Conservation (phyloP, 2,329 filamentous ascomycete species). For the Amauroascus verrucosus region DNA sequence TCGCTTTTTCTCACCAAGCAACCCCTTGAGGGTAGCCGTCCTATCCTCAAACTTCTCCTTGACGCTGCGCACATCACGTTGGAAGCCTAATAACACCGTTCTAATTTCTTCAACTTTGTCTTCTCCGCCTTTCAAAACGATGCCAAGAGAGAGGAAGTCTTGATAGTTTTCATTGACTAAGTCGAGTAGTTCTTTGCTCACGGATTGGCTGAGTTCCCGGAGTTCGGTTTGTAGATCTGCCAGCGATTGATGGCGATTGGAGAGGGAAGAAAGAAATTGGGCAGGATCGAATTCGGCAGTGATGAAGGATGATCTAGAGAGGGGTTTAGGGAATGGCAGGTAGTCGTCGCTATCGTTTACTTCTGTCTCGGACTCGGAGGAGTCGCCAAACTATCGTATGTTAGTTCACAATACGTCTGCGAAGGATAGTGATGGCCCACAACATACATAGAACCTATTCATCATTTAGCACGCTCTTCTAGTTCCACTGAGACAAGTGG, state of each 20-base stretch:
- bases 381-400: conserved; percentile 32
- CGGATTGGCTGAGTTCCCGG: conserved; percentile 64
- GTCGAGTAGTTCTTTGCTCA: conserved; percentile 80
- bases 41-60: conserved; percentile 54
- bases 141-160: conserved; percentile 75
- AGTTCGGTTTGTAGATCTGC: conserved; percentile 85
- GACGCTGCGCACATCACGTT: conserved; percentile 68
- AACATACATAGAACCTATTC: conserved; percentile 16
- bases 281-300: conserved; percentile 66
- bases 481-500: neutral
- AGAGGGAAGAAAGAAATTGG: conserved; percentile 69
- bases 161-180: conserved; percentile 93
- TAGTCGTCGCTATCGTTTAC: conserved; percentile 49
- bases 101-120: conserved; percentile 84
- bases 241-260: conserved; percentile 85
- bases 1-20: conserved; percentile 57
- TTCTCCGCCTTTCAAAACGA: conserved; percentile 73
- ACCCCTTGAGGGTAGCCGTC: conserved; percentile 50
- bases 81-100: conserved; percentile 76
- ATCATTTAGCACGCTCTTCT: conserved; percentile 6
- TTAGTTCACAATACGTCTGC: neutral
- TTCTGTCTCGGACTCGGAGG: conserved; percentile 38
- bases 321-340: conserved; percentile 78
- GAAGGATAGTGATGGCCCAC: neutral
- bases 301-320: conserved; percentile 75